Base-by-base conservation (phyloP, 352 stramenopile species). In the Pythium periplocum region DNA sequence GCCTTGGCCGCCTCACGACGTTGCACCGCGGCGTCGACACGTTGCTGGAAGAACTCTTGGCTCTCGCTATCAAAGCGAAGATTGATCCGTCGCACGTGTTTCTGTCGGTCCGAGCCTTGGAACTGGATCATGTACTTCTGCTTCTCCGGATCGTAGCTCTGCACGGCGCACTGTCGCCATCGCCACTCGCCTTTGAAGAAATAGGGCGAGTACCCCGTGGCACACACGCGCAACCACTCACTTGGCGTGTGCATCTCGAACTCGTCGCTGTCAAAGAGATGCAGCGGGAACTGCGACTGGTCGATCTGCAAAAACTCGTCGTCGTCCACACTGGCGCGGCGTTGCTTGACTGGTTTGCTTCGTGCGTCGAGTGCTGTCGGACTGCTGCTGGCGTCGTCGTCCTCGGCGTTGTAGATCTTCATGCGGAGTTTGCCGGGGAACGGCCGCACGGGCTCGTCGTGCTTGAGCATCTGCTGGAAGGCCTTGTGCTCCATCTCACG, bases 261-360 rank as follows among this genome's bases (percentile, higher is more conserved):
- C 68, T 97, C 84, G 47, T 90, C 70, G 52, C 74, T 93, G 67
- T 97, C 90, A 51, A 97, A 97, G 30, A 94, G 56, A 57, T 97
- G 82, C 34, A 97, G 59, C 5, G 90, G 90, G 57, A 96, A 83
- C 65, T 96, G 80, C n/a, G 85, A 96, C 70, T 96, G 80, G 60
- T 96, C 86, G 41, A 97, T 74, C 60, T 94, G 80, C 38, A 96
- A 59, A 26, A 91, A 84, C 43, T 96, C 80, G 11, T 89, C 78
- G 17, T 75, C 51, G 17, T 74, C 64, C 0, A 64, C 52, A n/a
- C 42, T 49, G 31, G 50, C 51, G 33, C 57, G 45, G 31, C 37
- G 1, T 51, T 40, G 4, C 7, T 42, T 12, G 7, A 42, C 38
- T 8, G 38, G 7, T 8, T 42, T 8, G 38, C 38, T 12, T 12